Evolutionary conservation across 2,329 filamentous ascomycete species (phyloP).

Genomic region (Cyclaneusma minus): DNA sequence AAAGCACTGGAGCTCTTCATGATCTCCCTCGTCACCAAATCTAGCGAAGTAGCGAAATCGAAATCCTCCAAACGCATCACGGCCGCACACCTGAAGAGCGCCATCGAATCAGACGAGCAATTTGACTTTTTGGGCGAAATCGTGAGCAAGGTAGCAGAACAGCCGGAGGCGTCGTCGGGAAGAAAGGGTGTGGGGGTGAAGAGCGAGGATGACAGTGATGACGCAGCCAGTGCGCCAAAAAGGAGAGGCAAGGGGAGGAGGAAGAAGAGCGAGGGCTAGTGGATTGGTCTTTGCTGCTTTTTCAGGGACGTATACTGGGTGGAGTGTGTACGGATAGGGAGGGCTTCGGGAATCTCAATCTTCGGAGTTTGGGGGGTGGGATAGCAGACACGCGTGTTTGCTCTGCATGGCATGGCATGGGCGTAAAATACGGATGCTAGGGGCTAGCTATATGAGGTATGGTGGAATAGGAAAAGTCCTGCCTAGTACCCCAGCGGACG

Average conservation of each 20-base stretch:
- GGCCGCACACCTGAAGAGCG: conserved; percentile 80
- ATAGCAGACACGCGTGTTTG: too few species aligned
- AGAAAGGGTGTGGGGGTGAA: conserved; percentile 2
- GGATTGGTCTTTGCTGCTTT: too few species aligned
- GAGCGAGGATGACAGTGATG: conserved; percentile 10
- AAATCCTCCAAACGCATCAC: conserved; percentile 83
- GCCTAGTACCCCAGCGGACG: too few species aligned
- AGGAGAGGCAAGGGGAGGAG: conserved; percentile 14
- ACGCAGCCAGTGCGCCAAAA: conserved; percentile 13
- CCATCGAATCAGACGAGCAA: conserved; percentile 75
- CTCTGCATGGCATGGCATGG: too few species aligned
- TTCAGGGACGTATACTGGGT: too few species aligned
- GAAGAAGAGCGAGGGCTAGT: conserved; percentile 11
- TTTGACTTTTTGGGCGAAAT: conserved; percentile 92
- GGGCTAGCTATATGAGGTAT: too few species aligned
- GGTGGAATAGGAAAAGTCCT: too few species aligned
- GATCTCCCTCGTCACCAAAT: conserved; percentile 82
- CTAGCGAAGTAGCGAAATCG: conserved; percentile 66
- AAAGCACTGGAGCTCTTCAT: conserved; percentile 97
- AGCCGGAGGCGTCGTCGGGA: conserved; percentile 10
- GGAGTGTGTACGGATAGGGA: too few species aligned
- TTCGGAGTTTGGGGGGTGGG: too few species aligned
- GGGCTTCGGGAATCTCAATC: too few species aligned
- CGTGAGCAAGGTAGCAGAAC: conserved; percentile 65
- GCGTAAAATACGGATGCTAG: too few species aligned